Conservation (phyloP, 2,329 filamentous ascomycete species). For the Ceratocystis albifundus region DNA sequence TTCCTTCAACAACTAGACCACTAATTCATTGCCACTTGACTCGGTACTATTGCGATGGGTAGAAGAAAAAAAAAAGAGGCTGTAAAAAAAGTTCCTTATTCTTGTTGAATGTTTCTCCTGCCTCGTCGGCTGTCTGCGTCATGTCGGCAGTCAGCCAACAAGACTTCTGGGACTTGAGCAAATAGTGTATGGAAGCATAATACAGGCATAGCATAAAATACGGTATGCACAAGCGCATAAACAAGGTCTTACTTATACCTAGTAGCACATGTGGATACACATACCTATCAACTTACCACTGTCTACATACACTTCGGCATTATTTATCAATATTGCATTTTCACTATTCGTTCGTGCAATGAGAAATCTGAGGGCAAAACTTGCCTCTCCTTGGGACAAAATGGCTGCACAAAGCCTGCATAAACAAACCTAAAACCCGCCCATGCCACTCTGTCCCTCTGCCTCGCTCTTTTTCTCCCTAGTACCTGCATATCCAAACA, state of each 20-base stretch:
- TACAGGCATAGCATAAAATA: neutral
- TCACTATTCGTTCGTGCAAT: too few relatives aligned
- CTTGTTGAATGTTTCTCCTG: constrained; percentile 1
- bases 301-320: too few relatives aligned
- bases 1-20: neutral
- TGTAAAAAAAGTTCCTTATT: neutral
- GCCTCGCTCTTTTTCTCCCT: neutral
- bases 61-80: neutral
- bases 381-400: too few relatives aligned
- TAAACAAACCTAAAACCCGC: too few relatives aligned
- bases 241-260: neutral
- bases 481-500: constrained; percentile 3
- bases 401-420: too few relatives aligned
- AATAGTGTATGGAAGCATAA: neutral
- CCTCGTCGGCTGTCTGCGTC: constrained; percentile 2
- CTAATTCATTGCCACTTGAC: constrained; percentile 3
- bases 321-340: too few relatives aligned
- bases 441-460: neutral
- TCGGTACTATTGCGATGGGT: neutral
- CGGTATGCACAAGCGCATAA: neutral
- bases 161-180: neutral
- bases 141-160: neutral
- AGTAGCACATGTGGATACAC: neutral
- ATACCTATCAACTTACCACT: too few relatives aligned
- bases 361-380: too few relatives aligned